Conservation (phyloP, 495 filamentous ascomycete species). For the Talaromyces wortmannii region DNA sequence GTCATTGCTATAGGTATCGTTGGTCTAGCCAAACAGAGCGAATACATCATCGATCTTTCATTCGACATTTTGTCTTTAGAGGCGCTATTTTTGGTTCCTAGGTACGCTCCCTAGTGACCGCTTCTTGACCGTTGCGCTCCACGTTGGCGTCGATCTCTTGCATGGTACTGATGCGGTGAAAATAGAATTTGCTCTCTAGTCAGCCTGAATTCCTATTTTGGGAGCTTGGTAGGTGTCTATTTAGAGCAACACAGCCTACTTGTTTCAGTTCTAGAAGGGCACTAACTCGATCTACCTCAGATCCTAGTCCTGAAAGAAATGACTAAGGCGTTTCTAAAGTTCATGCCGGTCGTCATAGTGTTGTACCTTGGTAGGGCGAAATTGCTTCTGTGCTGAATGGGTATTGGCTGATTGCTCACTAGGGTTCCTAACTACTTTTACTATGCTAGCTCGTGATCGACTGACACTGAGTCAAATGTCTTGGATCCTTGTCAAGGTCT, state of each 20-base stretch:
- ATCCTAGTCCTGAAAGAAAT: constrained; percentile 89
- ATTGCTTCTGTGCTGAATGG: neutral
- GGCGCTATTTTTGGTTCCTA: constrained; percentile 83
- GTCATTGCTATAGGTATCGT: constrained; percentile 49
- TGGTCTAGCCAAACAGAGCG: constrained; percentile 57
- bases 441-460: constrained; percentile 72
- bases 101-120: constrained; percentile 26
- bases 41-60: constrained; percentile 61
- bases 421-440: constrained; percentile 92
- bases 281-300: constrained; percentile 24
- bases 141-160: neutral
- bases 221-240: constrained; percentile 50
- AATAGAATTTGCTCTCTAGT: constrained; percentile 75
- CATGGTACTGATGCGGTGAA: constrained; percentile 5
- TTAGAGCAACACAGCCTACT: neutral
- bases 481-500: constrained; percentile 80
- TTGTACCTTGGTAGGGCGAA: constrained; percentile 58
- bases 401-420: constrained; percentile 9
- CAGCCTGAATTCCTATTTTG: constrained; percentile 87
- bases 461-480: constrained; percentile 73
- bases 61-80: constrained; percentile 88
- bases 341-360: constrained; percentile 79
- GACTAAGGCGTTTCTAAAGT: constrained; percentile 91
- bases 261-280: neutral
- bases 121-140: neutral